A percentile compares a stretch with the other conserved stretches of the same genome.
Conservation (phyloP, 768 basidiomycete species). For the Phlegmacium glaucopus region DNA sequence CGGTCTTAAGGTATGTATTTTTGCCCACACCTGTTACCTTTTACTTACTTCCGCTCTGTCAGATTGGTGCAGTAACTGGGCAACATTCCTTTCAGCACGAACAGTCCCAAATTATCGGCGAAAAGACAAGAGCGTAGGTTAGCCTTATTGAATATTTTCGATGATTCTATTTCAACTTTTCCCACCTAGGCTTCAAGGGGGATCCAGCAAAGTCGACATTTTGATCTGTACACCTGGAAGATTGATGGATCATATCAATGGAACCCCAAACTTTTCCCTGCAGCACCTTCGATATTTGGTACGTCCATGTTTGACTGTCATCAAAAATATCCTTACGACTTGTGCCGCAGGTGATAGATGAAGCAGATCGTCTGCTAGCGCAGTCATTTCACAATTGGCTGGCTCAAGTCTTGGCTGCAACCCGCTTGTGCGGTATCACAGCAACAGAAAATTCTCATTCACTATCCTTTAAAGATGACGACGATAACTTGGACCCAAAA, state of each 20-base stretch:
- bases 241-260: slow-evolving; percentile 88
- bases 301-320: slow-evolving; percentile 20
- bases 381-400: slow-evolving; percentile 98
- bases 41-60: slow-evolving; percentile 2
- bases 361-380: slow-evolving; percentile 92
- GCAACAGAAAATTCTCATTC: background rate
- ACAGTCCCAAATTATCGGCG: slow-evolving; percentile 73
- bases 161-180: background rate
- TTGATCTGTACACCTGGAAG: slow-evolving; percentile 95
- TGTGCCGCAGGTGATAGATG: slow-evolving; percentile 79
- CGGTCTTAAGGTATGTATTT: slow-evolving; percentile 66
- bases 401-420: slow-evolving; percentile 75
- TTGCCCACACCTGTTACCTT: background rate
- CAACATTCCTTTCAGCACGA: slow-evolving; percentile 95
- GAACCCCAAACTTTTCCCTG: slow-evolving; percentile 85
- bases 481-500: background rate
- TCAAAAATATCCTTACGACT: background rate
- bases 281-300: slow-evolving; percentile 96
- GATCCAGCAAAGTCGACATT: slow-evolving; percentile 90
- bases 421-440: slow-evolving; percentile 29
- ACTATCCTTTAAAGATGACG: background rate
- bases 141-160: background rate
- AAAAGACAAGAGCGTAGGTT: slow-evolving; percentile 49
- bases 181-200: slow-evolving; percentile 64
- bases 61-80: slow-evolving; percentile 84